phyloP scores from a whole-genome alignment of 2,329 filamentous ascomycete genomes.

The Curvularia verruculosa region DNA sequence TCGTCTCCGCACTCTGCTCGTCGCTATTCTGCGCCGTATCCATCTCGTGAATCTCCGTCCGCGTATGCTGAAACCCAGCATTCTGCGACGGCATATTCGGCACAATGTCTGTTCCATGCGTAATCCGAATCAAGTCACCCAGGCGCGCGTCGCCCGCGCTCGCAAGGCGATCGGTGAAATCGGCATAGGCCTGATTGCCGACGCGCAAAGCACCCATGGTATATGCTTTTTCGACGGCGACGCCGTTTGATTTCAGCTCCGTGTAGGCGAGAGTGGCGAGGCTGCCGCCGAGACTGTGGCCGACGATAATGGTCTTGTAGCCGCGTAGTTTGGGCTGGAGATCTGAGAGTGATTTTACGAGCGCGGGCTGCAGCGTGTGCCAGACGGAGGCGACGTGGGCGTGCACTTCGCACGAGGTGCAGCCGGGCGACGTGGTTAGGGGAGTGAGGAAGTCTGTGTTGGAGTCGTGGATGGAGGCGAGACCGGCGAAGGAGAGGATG shows the following conservation, averaged over 20 bases:
- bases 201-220: slow-evolving; percentile 64
- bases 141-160: slow-evolving; percentile 52
- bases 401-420: slow-evolving; percentile 59
- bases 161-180: slow-evolving; percentile 55
- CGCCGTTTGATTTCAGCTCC: slow-evolving; percentile 13
- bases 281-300: slow-evolving; percentile 71
- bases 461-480: slow-evolving; percentile 19
- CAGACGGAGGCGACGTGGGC: slow-evolving; percentile 64
- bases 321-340: slow-evolving; percentile 55
- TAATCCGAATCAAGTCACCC: slow-evolving; percentile 64
- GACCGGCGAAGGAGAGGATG: slow-evolving; percentile 22
- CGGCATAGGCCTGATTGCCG: slow-evolving; percentile 62
- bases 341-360: slow-evolving; percentile 52
- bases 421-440: slow-evolving; percentile 21
- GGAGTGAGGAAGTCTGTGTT: slow-evolving; percentile 19
- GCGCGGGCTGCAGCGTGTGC: slow-evolving; percentile 55
- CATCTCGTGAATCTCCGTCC: slow-evolving; percentile 65
- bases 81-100: slow-evolving; percentile 66
- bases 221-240: slow-evolving; percentile 16
- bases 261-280: slow-evolving; percentile 62
- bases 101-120: slow-evolving; percentile 69
- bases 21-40: slow-evolving; percentile 4
- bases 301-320: slow-evolving; percentile 62
- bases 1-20: slow-evolving; percentile 13
- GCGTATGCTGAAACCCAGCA: slow-evolving; percentile 67